Base-by-base conservation (phyloP, 169 alveolate species). In the Neospora caninum region DNA sequence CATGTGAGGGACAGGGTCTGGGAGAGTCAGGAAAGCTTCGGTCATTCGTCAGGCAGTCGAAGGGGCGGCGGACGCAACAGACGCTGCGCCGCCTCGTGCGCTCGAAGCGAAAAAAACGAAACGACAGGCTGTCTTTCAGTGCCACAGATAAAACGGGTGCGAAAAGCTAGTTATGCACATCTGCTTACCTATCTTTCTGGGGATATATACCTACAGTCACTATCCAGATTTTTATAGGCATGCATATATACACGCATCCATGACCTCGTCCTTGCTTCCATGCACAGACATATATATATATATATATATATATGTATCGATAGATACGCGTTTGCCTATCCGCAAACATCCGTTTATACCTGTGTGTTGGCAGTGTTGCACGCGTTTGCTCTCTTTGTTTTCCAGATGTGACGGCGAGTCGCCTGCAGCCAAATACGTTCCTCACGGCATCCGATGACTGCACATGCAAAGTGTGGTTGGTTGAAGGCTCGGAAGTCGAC, bases 381-480 rank as follows among this genome's bases (percentile, higher is more conserved):
- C 7, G 25, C 73, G n/a, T 64, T 22, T 13, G 39, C 31, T n/a
- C n/a, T 70, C 83, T 70, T 27, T 70, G 36, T n/a, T 34, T 20
- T n/a, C 31, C 86, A 78, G 86, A 78, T 25, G 86, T 78, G 27
- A 78, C 22, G 31, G 86, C 86, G 29, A 78, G 86, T 78, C 86
- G 45, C 43, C 13, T 78, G 45, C 41, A 43, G 1, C 27, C 27
- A 2, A n/a, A 38, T 25, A 10, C 13, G 29, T 36, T 78, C 42
- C 31, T 78, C 86, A 78, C 86, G 9, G 86, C 86, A 10, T 78
- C 86, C 27, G 86, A 78, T 78, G 86, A 78, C 86, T 29, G 86
- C 45, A 78, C 86, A 13, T 78, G 86, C 86, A 78, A 78, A n/a
- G 86, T 78, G 43, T 78, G 86, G 86, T 1, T 9, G 45, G 43